Base-by-base conservation (phyloP, 768 basidiomycete species). In the Hericium rajendrae region DNA sequence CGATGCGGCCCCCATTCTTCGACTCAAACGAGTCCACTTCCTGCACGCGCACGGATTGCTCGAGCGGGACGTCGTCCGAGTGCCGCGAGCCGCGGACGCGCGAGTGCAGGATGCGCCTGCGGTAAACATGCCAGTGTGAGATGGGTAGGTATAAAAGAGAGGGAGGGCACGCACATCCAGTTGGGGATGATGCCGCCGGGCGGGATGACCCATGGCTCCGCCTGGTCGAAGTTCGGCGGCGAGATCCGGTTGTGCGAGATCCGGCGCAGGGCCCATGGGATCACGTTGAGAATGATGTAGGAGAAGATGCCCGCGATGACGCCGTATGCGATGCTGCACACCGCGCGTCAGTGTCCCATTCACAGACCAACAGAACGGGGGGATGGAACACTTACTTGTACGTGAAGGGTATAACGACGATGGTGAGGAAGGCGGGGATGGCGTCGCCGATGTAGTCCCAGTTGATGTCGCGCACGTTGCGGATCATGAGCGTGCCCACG, bases 381-480 rank as follows among this genome's bases (percentile, higher is more conserved):
- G 43, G 18, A 52, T 38, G 9, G 49, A 20, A 53, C 11, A 70
- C 79, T 60, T 57, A 87, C 86, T 90, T 90, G 77, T 82, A 87
- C 13, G 85, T 81, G 18, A 89, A 70, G 10, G 88, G 88, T 58
- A 92, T 92, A 54, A 88, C 78, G 52, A 93, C 76, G 57, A 94
- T 73, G 0, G 86, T 88, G 51, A 94, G 70, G 76, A 94, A 92
- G 0, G 91, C 89, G 12, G 91, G 91, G 0, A 93, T 81, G n/a
- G 86, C 80, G 65, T 93, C 90, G 8, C 91, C 91, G 20, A 88
- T 77, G 67, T 91, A 94, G 65, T 85, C 78, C 91, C 91, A 94
- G 70, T 94, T 94, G 69, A 94, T 86, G 49, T 90, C 90, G 37
- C 82, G 78, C 20, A 89, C 87, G 63, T 83, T 86, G 51, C 86